Evolutionary conservation across 495 filamentous ascomycete genomes (phyloP).

Genomic region (Achaetomiella virescens): DNA sequence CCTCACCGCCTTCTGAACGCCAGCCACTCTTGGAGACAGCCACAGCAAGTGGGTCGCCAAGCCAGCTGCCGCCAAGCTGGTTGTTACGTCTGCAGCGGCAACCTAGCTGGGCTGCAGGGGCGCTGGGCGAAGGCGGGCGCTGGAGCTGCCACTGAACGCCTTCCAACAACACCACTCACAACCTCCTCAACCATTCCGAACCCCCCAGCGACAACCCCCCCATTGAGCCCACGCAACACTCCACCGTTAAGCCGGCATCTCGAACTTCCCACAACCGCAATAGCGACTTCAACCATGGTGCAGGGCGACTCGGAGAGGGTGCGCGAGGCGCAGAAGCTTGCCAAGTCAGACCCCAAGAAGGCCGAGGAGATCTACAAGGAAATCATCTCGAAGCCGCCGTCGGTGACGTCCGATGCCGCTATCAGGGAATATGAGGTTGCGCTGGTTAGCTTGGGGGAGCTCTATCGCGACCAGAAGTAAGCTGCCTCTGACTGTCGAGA

Average conservation of each 20-base stretch:
- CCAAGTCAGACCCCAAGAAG: conserved; percentile 68
- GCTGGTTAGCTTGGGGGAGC: conserved; percentile 77
- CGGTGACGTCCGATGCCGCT: conserved; percentile 71
- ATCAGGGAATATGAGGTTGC: conserved; percentile 83
- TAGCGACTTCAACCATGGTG: conserved; percentile 32
- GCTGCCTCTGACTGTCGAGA: conserved; percentile 15
- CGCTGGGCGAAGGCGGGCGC: conserved; percentile 9
- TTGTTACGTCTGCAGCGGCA: conserved; percentile 31
- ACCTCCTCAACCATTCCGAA: neutral
- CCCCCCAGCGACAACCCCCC: neutral
- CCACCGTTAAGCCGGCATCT: neutral
- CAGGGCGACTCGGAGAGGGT: conserved; percentile 43
- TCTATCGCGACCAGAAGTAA: conserved; percentile 82
- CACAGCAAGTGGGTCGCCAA: conserved; percentile 17
- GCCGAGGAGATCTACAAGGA: conserved; percentile 81
- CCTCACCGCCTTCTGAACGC: conserved; percentile 17
- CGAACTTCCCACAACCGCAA: neutral
- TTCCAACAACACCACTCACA: conserved; percentile 1
- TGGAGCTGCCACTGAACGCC: conserved; percentile 14
- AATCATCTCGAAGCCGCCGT: conserved; percentile 76
- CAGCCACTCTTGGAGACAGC: conserved; percentile 10
- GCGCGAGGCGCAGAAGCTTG: conserved; percentile 73
- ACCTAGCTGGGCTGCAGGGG: conserved; percentile 22
- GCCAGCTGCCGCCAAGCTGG: conserved; percentile 7
- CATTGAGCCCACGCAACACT: neutral